Percentiles rank a stretch among this genome's conserved stretches.
These are phyloP conservation scores for Penicillium angulare DNA, from an alignment of 495 filamentous ascomycete species.

Conservation along the genomic window DNA sequence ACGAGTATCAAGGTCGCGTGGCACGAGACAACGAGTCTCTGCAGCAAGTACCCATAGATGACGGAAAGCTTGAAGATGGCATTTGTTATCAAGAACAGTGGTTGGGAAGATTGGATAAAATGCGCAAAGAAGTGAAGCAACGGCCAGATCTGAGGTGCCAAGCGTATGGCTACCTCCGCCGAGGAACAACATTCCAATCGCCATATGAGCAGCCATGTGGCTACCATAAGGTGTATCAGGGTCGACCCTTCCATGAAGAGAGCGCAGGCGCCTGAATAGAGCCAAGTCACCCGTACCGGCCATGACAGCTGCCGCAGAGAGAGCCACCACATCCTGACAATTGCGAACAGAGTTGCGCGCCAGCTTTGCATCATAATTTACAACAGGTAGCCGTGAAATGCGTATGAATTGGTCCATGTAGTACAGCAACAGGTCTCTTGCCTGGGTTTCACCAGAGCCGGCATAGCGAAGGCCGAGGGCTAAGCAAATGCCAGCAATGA, in stretches of 20 bases:
- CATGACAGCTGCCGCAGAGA: slow-evolving; percentile 87
- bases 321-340: slow-evolving; percentile 80
- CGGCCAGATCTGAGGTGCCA: slow-evolving; percentile 81
- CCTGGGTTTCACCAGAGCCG: slow-evolving; percentile 69
- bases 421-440: slow-evolving; percentile 76
- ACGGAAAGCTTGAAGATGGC: slow-evolving; percentile 93
- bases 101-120: slow-evolving; percentile 94
- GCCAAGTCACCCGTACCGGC: slow-evolving; percentile 88
- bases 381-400: slow-evolving; percentile 63
- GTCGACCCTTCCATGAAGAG: slow-evolving; percentile 85
- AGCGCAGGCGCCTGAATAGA: slow-evolving; percentile 85
- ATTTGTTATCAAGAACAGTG: slow-evolving; percentile 85
- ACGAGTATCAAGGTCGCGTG: slow-evolving; percentile 78
- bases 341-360: slow-evolving; percentile 79
- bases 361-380: slow-evolving; percentile 77
- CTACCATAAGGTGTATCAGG: slow-evolving; percentile 85
- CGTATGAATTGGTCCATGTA: slow-evolving; percentile 88
- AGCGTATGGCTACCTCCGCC: slow-evolving; percentile 91
- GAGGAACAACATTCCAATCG: slow-evolving; percentile 86
- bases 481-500: slow-evolving; percentile 84
- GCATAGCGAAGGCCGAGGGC: slow-evolving; percentile 81
- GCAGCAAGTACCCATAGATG: slow-evolving; percentile 97
- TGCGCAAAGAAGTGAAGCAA: slow-evolving; percentile 81
- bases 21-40: slow-evolving; percentile 82
- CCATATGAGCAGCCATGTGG: slow-evolving; percentile 89